Evolutionary conservation across 371 early-diverging fungal genomes (phyloP).

Genomic region (Mucor piriformis): DNA sequence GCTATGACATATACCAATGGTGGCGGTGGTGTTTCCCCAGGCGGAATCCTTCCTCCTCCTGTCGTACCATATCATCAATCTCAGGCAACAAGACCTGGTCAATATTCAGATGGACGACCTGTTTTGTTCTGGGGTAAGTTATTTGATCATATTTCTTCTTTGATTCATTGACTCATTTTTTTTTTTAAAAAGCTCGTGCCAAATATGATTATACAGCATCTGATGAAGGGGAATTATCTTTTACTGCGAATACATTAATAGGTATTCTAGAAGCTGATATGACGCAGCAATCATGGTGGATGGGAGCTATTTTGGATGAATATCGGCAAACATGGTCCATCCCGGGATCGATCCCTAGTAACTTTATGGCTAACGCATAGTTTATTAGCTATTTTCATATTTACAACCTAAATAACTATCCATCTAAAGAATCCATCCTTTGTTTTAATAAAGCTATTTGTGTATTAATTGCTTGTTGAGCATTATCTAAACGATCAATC

Average conservation of each 20-base stretch:
- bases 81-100: slow-evolving; percentile 11
- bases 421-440: slow-evolving; percentile 33
- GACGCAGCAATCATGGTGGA: slow-evolving; percentile 24
- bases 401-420: too few species aligned
- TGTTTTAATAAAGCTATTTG: slow-evolving; percentile 62
- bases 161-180: neutral
- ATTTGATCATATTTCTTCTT: neutral
- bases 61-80: neutral
- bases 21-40: slow-evolving; percentile 11
- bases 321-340: slow-evolving; percentile 21
- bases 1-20: slow-evolving; percentile 10
- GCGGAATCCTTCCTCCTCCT: slow-evolving; percentile 14
- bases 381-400: too few species aligned
- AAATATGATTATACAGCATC: slow-evolving; percentile 39
- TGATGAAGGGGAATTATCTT: slow-evolving; percentile 35
- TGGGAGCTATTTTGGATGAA: slow-evolving; percentile 22
- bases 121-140: slow-evolving; percentile 46
- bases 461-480: slow-evolving; percentile 62
- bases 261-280: slow-evolving; percentile 22
- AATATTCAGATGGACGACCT: slow-evolving; percentile 38
- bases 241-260: slow-evolving; percentile 22
- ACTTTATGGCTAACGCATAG: slow-evolving; percentile 17
- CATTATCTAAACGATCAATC: slow-evolving; percentile 58
- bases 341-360: slow-evolving; percentile 22
- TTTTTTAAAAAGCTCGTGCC: slow-evolving; percentile 33